Evolutionary conservation across 805 yeast species (phyloP), one percentile per base, ranked within the genome.

Genomic region (Metschnikowia rubicola): DNA sequence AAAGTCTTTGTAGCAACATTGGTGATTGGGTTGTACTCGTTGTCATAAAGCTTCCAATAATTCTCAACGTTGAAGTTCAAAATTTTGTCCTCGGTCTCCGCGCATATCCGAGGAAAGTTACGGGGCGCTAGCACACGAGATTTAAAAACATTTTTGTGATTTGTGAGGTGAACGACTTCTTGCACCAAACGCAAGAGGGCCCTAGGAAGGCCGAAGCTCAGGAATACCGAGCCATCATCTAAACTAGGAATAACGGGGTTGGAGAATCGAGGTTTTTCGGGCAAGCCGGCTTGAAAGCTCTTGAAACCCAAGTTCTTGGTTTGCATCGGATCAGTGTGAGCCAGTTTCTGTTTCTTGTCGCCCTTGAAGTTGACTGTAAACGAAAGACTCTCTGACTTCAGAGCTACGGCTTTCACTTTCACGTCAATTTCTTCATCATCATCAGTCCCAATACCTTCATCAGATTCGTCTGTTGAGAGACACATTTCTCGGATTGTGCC

Each of bases 101-200:
- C 78, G 53, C 83, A 79, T 3, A 78, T 65, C 44, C 70, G 68
- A 4, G 83, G 83, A 56, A 78, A 80, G 53, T 79, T 79, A 36
- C 83, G 62, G 0, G 84, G 83, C 37, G 66, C 70, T 31, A 71
- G 67, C 26, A 70, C 68, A 29, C 60, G 54, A 8, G 51, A 54
- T 42, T 53, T 49, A 55, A 79, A 79, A 50, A 75, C 72, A 48
- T 75, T 71, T 54, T 77, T 74, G 54, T 79, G 82, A 56, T 80
- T 80, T 2, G 84, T 67, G 37, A 79, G 61, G 26, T 67, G 70
- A 7, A 78, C 68, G 2, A 71, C 64, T 49, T 73, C 73, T 50
- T 73, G 71, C 58, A 79, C 71, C 6, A 79, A 54, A n/a, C 62
- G 66, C n/a, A 78, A 43, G 33, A 80, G 61, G 4, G 77, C 65